Evolutionary conservation across 129 eudicot species (phyloP).

Genomic region (Logfia minima): DNA sequence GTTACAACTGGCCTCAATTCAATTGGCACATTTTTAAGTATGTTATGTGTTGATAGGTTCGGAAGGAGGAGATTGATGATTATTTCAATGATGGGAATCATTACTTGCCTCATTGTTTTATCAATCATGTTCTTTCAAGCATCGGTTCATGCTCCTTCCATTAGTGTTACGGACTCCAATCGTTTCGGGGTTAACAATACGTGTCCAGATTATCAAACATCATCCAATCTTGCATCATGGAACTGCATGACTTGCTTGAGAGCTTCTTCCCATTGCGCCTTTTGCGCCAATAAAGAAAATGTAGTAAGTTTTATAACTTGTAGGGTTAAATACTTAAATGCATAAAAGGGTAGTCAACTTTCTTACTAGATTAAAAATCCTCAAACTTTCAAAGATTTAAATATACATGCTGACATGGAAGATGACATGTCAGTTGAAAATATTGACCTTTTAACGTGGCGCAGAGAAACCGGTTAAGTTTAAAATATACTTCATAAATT

Average conservation of each 20-base stretch:
- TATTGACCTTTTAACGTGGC: no score
- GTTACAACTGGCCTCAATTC: conserved; percentile 67
- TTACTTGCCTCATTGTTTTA: conserved; percentile 49
- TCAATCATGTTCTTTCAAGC: conserved; percentile 42
- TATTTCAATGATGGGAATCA: conserved; percentile 55
- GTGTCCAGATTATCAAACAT: conserved; percentile 34
- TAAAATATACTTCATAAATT: no score
- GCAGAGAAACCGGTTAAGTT: no score
- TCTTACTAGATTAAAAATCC: no score
- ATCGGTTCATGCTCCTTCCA: conserved; percentile 45
- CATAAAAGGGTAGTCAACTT: not conserved
- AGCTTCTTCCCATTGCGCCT: conserved; percentile 47
- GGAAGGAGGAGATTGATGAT: conserved; percentile 69
- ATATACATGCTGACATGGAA: no score
- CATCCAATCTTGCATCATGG: conserved; percentile 42
- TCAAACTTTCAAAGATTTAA: no score
- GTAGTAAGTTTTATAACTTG: conserved; percentile 27
- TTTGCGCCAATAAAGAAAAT: conserved; percentile 43
- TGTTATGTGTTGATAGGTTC: conserved; percentile 53
- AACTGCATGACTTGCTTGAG: conserved; percentile 57
- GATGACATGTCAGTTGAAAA: no score
- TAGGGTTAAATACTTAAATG: not conserved
- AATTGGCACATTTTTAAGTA: conserved; percentile 56
- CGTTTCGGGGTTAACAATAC: conserved; percentile 53
- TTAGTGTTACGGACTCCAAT: conserved; percentile 40